Conservation (phyloP, 108 stramenopile species). For the Aureococcus anophagefferens region DNA sequence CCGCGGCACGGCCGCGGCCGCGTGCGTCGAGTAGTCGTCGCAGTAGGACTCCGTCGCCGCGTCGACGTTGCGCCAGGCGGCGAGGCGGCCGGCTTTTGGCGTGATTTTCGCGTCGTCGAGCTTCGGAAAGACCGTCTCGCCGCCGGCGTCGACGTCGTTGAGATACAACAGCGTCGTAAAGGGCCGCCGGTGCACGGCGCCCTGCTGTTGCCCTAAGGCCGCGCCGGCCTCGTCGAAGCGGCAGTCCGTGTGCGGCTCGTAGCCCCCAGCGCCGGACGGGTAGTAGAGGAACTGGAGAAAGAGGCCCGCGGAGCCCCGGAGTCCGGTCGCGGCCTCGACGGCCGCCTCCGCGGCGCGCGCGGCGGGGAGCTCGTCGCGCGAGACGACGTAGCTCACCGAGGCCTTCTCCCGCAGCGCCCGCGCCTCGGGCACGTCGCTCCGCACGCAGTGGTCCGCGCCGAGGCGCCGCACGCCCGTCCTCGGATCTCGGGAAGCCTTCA, state of each 20-base stretch:
- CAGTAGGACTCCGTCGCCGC: background rate
- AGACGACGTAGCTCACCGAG: background rate
- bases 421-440: too few species aligned
- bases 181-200: background rate
- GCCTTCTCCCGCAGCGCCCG: background rate
- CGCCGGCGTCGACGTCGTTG: background rate
- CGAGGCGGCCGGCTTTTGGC: background rate
- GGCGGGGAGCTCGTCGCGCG: background rate
- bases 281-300: background rate
- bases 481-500: too few species aligned
- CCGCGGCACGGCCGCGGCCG: background rate
- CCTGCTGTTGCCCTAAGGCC: background rate
- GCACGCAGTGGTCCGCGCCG: too few species aligned
- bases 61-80: background rate
- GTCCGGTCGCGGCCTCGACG: background rate
- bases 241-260: background rate
- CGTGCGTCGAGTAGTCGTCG: background rate
- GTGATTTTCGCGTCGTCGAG: background rate
- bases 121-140: background rate
- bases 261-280: background rate
- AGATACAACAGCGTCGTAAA: background rate
- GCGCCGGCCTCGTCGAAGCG: background rate
- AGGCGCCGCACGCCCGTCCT: too few species aligned
- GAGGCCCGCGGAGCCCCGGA: background rate
- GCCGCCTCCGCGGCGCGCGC: background rate